Percentiles rank a stretch among this genome's conserved stretches.
Conservation (phyloP, 805 yeast genomes). For the Pichia deserticola region DNA sequence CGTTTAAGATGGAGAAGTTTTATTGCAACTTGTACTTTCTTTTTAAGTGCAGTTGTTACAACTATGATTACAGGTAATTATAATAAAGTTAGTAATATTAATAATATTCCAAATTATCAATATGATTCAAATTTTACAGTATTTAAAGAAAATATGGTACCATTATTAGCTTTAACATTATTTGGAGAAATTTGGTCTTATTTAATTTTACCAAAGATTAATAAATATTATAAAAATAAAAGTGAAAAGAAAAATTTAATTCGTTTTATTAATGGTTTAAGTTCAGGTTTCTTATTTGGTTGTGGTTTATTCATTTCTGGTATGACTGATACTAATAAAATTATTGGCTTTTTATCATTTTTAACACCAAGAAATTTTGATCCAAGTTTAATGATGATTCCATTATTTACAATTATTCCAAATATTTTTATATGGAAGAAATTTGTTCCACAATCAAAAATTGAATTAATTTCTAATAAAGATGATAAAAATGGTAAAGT, state of each 20-base stretch:
- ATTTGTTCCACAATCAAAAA: constrained; percentile 14
- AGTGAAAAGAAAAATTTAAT: background rate
- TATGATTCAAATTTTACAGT: constrained; percentile 15
- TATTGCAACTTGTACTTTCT: constrained; percentile 36
- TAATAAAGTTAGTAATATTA: background rate
- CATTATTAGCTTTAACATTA: constrained; percentile 9
- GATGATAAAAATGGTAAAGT: background rate
- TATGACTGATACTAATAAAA: constrained; percentile 37
- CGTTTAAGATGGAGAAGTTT: constrained; percentile 38
- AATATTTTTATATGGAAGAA: constrained; percentile 33
- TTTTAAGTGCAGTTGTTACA: constrained; percentile 27
- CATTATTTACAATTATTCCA: constrained; percentile 38
- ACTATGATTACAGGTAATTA: constrained; percentile 9
- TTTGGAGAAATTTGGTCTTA: constrained; percentile 17
- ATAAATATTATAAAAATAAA: constrained; percentile 3
- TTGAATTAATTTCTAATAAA: background rate
- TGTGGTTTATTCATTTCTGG: constrained; percentile 41
- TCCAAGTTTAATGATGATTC: constrained; percentile 40
- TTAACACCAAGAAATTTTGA: constrained; percentile 32
- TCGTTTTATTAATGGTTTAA: constrained; percentile 15
- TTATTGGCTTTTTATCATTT: constrained; percentile 39
- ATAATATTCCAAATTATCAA: constrained; percentile 13
- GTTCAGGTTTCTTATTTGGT: constrained; percentile 33
- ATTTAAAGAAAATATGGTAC: constrained; percentile 12
- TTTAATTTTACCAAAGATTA: constrained; percentile 22